Base-by-base conservation (phyloP, 2,329 filamentous ascomycete genomes). In the Lachnellula cervina region DNA sequence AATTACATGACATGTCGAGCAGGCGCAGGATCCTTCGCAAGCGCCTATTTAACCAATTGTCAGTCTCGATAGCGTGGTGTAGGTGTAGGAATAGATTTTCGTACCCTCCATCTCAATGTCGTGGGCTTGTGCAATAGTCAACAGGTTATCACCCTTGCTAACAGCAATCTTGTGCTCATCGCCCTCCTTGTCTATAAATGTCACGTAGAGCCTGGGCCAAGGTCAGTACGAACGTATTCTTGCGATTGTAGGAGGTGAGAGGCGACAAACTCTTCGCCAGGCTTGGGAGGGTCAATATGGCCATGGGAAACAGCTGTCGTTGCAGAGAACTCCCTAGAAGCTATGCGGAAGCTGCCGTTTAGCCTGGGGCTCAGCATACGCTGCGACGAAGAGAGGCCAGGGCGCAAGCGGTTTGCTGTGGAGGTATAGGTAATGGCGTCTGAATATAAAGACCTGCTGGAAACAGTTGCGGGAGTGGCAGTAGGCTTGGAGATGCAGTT, bases 91-190 rank as follows among this genome's bases (percentile, higher is more conserved):
- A 1, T 14, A 25, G 28, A 14, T 28, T n/a, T 28, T 65, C 73
- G 58, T 70, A 81, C 82, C 92, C 78, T 99, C 94, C 93, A 99
- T 97, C 72, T 99, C 94, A 43, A 99, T 77, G 69, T 97, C 93
- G 72, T 97, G 83, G 46, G 88, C 90, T 71, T 97, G 93, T 21
- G 93, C 94, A 68, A 99, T 93, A 68, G 97, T 93, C 53, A 99
- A 80, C 52, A 99, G 78, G 72, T 99, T 99, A 73, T 96, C 91
- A 49, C 94, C 94, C 65, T 88, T 84, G 14, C 83, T 78, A 8
- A 97, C 93, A 57, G 87, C 84, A 66, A 97, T 83, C 58, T 87
- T 89, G 71, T 89, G 80, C 62, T 85, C 80, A 32, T 82, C 77
- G 50, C 86, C 86, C 19, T 97, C 91, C 74, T 97, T 97, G 72